phyloP scores from a whole-genome alignment of 768 basidiomycete species.

The Russula griseocarnosa region DNA sequence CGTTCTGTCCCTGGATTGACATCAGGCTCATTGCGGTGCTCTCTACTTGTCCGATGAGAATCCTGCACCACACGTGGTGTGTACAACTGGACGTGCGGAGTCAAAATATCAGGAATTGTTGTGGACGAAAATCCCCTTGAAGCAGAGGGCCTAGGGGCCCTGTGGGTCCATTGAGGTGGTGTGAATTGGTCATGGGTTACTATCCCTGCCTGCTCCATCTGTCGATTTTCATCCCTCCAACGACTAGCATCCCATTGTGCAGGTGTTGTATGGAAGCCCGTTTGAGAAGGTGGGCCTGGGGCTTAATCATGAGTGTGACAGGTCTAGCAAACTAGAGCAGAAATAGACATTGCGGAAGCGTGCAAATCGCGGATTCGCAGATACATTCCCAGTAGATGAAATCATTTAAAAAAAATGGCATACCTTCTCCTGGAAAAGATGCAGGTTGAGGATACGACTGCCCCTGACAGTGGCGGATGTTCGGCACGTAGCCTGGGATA shows the following conservation, averaged over 20 bases:
- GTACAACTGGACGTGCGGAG: too few relatives aligned
- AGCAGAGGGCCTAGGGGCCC: neutral
- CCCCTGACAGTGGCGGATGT: neutral
- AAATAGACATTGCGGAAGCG: neutral
- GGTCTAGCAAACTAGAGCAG: neutral
- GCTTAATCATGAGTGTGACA: neutral
- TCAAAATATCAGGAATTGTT: neutral
- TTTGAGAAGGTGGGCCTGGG: neutral
- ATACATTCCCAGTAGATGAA: neutral
- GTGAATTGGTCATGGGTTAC: too few relatives aligned
- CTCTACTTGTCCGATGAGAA: too few relatives aligned
- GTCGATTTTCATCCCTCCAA: neutral
- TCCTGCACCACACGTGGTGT: neutral
- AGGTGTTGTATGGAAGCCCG: neutral
- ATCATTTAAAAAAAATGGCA: neutral
- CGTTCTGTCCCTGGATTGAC: neutral
- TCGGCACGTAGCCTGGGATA: neutral
- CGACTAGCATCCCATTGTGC: neutral
- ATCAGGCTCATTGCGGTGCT: neutral
- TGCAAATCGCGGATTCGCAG: neutral
- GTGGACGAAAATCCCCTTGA: neutral
- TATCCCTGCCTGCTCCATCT: too few relatives aligned
- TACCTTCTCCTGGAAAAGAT: neutral
- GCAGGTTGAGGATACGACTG: too few relatives aligned
- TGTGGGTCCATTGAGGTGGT: too few relatives aligned